Evolutionary conservation across 306 rosid species (phyloP).

Genomic region (Cicer arietinum): DNA sequence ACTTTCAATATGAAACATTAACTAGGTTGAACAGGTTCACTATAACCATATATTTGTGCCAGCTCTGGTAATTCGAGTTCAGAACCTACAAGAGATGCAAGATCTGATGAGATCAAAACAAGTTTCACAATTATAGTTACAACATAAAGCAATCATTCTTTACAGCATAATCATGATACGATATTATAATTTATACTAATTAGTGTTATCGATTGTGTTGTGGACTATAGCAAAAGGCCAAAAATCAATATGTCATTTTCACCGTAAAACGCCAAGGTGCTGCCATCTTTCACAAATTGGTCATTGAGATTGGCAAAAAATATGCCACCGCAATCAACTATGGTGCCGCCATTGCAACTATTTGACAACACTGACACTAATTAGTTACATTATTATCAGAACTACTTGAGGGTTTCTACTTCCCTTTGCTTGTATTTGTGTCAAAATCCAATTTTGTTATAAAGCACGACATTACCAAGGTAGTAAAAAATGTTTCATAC

Average conservation of each 20-base stretch:
- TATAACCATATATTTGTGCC: slow-evolving; percentile 64
- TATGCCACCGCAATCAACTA: neutral
- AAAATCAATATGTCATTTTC: neutral
- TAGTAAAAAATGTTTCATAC: slow-evolving; percentile 11
- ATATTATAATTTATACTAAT: neutral
- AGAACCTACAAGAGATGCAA: slow-evolving; percentile 54
- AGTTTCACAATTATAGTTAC: slow-evolving; percentile 20
- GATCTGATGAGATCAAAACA: slow-evolving; percentile 24
- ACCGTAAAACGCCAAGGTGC: neutral
- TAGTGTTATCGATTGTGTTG: neutral
- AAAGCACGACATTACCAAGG: neutral
- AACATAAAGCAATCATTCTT: neutral
- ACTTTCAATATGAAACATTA: slow-evolving; percentile 26
- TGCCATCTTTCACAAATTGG: neutral
- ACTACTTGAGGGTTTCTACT: slow-evolving; percentile 1
- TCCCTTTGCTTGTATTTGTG: slow-evolving; percentile 18
- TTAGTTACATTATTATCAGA: slow-evolving; percentile 17
- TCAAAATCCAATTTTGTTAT: neutral
- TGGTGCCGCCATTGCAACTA: neutral
- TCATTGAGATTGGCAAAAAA: neutral
- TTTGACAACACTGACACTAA: neutral
- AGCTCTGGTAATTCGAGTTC: slow-evolving; percentile 67
- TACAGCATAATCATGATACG: neutral
- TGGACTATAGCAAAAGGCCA: slow-evolving; percentile 22
- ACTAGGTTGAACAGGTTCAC: slow-evolving; percentile 53